Base-by-base conservation (phyloP, 192 early-diverging fungal species). In the Entomortierella chlamydospora region DNA sequence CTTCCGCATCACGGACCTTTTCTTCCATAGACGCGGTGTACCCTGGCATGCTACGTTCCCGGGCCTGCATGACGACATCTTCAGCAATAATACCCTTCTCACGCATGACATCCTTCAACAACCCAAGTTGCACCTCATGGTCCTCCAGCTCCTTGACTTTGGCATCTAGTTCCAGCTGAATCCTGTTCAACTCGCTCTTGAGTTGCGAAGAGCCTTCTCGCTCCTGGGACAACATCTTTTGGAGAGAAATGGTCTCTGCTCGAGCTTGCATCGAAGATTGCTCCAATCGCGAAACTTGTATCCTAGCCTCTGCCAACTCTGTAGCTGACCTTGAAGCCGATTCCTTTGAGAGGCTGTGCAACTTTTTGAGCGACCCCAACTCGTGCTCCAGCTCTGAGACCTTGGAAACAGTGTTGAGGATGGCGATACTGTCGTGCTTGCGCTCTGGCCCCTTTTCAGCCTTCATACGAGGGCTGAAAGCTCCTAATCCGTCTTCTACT, bases 51-150 rank as follows among this genome's bases (percentile, higher is more conserved):
- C 57, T 71, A 31, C 70, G 81, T 30, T 10, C 57, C 9, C 66
- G 57, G 37, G 72, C 82, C 45, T 62, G 76, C 25, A 66, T 63
- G 34, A 66, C 28, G 37, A 66, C 22, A 62, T 74, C 64, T 31
- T 84, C 72, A 3, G 82, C 82, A 37, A 83, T 57, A 26, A 87
- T 72, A 26, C 85, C 85, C 76, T 83, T 86, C 37, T 85, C 80
- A 8, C 72, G 66, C 73, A 85, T 82, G 12, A 83, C 81, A 42
- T 85, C 73, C 61, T 81, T 82, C 73, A 90, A 74, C 78, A 90
- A 82, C n/a, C 81, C 81, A 10, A 88, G 53, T 51, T 86, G 83
- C 2, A 90, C 83, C 57, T 88, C 83, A 55, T 81, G 72, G 45
- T 87, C 84, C 43, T 90, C 88, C 31, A 88, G 64, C 25, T 83